These are phyloP conservation scores for Neurospora sp. DNA, from an alignment of 495 filamentous ascomycete genomes.

Conservation along the genomic window DNA sequence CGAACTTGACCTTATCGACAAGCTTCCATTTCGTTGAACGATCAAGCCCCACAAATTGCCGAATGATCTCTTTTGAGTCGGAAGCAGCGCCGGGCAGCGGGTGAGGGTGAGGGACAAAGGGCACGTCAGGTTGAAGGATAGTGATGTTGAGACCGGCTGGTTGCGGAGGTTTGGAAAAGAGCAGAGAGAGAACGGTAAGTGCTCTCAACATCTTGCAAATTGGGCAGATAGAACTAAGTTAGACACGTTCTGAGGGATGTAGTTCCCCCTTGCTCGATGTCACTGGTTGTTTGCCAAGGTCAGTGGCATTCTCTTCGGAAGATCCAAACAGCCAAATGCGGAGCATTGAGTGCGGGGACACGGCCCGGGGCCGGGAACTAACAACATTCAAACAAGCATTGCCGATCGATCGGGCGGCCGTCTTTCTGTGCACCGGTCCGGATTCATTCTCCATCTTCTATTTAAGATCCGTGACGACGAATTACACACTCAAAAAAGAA, in stretches of 20 bases:
- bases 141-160: conserved; percentile 6
- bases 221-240: not conserved
- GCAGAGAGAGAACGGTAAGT: not conserved
- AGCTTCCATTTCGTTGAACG: conserved; percentile 23
- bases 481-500: no score
- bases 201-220: not conserved
- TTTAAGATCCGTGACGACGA: no score
- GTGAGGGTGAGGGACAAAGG: conserved; percentile 11
- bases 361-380: not conserved
- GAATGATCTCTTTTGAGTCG: conserved; percentile 20
- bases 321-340: not conserved
- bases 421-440: not conserved
- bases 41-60: conserved; percentile 17
- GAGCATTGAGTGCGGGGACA: not conserved
- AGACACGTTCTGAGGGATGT: not conserved
- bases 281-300: not conserved
- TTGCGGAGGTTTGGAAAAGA: not conserved
- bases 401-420: not conserved
- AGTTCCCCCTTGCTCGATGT: not conserved
- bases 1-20: conserved; percentile 21
- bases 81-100: conserved; percentile 19
- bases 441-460: not conserved
- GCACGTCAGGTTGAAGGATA: not conserved
- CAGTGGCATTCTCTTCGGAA: not conserved
- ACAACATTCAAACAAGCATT: not conserved